Evolutionary conservation across 768 basidiomycete genomes (phyloP).

Genomic region (Pleurotus salmoneostramineus): DNA sequence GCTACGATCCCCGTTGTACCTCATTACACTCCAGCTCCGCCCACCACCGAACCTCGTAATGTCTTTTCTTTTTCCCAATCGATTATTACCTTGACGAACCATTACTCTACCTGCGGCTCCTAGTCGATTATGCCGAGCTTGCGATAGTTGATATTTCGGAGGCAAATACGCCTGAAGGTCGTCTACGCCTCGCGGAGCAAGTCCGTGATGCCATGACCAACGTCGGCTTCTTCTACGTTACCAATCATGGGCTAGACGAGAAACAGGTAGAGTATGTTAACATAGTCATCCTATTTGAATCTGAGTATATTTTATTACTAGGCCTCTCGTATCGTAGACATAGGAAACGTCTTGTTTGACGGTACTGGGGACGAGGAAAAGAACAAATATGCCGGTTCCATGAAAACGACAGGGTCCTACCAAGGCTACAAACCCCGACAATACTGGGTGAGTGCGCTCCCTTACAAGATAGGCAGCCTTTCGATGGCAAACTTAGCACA

Average conservation of each 20-base stretch:
- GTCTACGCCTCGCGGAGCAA: conserved; percentile 22
- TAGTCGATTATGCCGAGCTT: conserved; percentile 40
- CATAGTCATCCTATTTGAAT: not conserved
- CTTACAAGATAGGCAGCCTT: not conserved
- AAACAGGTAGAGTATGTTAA: not conserved
- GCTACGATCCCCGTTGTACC: conserved; percentile 20
- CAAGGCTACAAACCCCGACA: conserved; percentile 53
- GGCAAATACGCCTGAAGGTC: conserved; percentile 21
- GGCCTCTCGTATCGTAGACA: conserved; percentile 45
- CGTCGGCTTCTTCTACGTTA: not conserved
- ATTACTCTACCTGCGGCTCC: not conserved
- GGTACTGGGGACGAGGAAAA: conserved; percentile 40
- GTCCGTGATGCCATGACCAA: conserved; percentile 19
- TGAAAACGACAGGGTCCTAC: conserved; percentile 42
- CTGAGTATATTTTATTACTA: conserved; percentile 11
- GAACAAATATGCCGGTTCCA: conserved; percentile 27
- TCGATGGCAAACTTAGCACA: conserved; percentile 39
- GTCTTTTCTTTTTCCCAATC: too few species aligned
- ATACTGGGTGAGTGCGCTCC: conserved; percentile 38
- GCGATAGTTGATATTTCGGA: conserved; percentile 32
- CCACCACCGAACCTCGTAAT: conserved; percentile 25
- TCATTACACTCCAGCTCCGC: conserved; percentile 28
- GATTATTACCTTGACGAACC: not conserved
- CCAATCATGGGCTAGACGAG: not conserved
- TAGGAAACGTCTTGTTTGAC: conserved; percentile 43